A percentile compares a stretch with the other conserved stretches of the same genome.
Evolutionary conservation across 805 yeast species (phyloP).

Genomic region (Schizosaccharomyces japonicus): DNA sequence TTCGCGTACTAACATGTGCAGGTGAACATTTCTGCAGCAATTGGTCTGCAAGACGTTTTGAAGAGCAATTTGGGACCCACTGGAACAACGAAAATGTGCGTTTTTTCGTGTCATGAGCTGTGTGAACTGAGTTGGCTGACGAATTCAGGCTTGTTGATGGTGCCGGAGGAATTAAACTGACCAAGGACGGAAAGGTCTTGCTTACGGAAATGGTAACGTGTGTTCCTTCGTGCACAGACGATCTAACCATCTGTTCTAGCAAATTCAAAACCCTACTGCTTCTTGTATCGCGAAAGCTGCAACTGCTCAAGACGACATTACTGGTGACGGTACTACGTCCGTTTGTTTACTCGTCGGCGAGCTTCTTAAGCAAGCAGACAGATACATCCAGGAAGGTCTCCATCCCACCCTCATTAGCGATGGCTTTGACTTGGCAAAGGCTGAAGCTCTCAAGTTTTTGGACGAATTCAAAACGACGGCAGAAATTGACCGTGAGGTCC

Average conservation of each 20-base stretch:
- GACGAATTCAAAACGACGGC: constrained; percentile 36
- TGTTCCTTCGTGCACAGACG: constrained; percentile 1
- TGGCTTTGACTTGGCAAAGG: constrained; percentile 81
- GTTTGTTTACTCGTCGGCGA: constrained; percentile 89
- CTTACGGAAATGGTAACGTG: constrained; percentile 49
- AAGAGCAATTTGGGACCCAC: constrained; percentile 87
- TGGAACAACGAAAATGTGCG: constrained; percentile 77
- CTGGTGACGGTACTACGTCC: constrained; percentile 98
- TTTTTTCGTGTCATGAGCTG: neutral
- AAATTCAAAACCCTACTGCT: constrained; percentile 24
- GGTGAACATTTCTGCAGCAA: constrained; percentile 88
- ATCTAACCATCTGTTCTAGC: neutral
- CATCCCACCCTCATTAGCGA: constrained; percentile 88
- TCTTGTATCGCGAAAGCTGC: constrained; percentile 66
- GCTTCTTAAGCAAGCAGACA: constrained; percentile 76
- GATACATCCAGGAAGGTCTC: constrained; percentile 76
- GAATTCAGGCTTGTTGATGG: constrained; percentile 53
- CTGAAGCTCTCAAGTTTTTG: constrained; percentile 39
- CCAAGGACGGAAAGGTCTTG: constrained; percentile 89
- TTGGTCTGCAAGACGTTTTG: constrained; percentile 79
- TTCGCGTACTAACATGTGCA: neutral
- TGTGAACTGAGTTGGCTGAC: neutral
- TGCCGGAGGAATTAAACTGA: constrained; percentile 78
- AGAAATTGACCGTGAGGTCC: constrained; percentile 58
- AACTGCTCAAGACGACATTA: constrained; percentile 91